Base-by-base conservation (phyloP, 306 rosid species). In the Vigna hirtella region DNA sequence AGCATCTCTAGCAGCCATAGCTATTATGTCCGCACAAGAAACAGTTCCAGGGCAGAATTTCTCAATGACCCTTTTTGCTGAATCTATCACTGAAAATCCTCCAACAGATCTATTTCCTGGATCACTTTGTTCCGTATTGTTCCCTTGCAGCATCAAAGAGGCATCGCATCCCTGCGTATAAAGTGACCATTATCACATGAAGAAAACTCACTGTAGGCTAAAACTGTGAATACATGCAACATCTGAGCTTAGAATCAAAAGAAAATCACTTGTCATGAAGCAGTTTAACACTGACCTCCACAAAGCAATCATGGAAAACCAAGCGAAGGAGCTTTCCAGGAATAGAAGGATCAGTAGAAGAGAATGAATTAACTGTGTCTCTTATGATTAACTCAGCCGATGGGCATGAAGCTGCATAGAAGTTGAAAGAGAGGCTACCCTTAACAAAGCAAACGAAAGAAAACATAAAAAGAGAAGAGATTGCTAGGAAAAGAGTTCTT, bases 281-380 rank as follows among this genome's bases (percentile, higher is more conserved):
- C 16, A 67, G 24, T 49, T 40, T 17, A 77, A 50, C 17, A 75
- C 83, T 81, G 61, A 94, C 98, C 97, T 90, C 97, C 36, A 91
- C 98, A 34, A 91, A 94, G 86, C 98, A 94, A 77, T 94, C 98
- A 80, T 91, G 98, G 85, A 94, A 94, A 61, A 90, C 78, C 86
- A 94, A 77, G 77, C 98, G 98, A 66, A 94, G 94, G 80, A 94
- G 98, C 88, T 92, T 91, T 32, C 94, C 96, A 4, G 98, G 97
- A 66, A 92, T 42, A 36, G 98, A 76, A 32, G 96, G 91, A 82
- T 94, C 98, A 17, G 11, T 26, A 13, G 89, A 80, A 53, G 94
- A 88, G 76, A 92, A 89, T 36, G 97, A 86, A 34, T 81, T 78
- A 13, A 94, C 92, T 3, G 87, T 82, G 83, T 85, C 82, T 83